Base-by-base conservation (phyloP, 305 asterid species). In the Solanum hybrid region DNA sequence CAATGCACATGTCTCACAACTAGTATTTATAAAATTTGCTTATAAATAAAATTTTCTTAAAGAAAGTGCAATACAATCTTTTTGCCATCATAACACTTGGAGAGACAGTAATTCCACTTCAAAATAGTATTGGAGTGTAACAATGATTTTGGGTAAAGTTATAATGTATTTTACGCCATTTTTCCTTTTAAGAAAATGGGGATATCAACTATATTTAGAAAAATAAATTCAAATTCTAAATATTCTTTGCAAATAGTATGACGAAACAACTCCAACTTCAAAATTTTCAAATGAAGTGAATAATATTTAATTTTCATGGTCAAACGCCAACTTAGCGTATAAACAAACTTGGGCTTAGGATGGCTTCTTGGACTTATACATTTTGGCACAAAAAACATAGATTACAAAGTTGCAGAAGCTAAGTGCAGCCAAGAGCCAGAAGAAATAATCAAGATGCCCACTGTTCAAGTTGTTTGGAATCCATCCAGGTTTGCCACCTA, bases 331-430 rank as follows among this genome's bases (percentile, higher is more conserved):
- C 12, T 64, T 64, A n/a, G 73, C 13, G 6, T 64, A n/a, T 75
- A 42, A 81, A 42, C 73, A 16, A 84, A 84, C 74, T 46, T 46
- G 29, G 6, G 35, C 40, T 94, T 91, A 96, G 8, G 96, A 90
- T 0, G 98, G 94, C 86, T 89, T 95, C 92, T 96, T 96, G 24
- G 98, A 95, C 90, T 95, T 97, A 78, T 94, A 96, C 28, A 91
- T 31, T 90, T 93, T 95, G 73, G 99, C 98, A 87, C 98, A 96
- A 57, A 94, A 95, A 84, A 95, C 83, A 51, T 97, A 95, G 46
- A 93, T 86, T 90, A 97, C 94, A 33, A 33, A 33, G 35, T 33
- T 33, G 35, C 35, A 33, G 35, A 33, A 33, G 35, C 35, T 33
- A 33, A 33, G 35, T 33, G 35, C 35, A 33, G 35, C 35, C 35